phyloP scores from a whole-genome alignment of 805 yeast species.

The Zygosaccharomyces bailii region DNA sequence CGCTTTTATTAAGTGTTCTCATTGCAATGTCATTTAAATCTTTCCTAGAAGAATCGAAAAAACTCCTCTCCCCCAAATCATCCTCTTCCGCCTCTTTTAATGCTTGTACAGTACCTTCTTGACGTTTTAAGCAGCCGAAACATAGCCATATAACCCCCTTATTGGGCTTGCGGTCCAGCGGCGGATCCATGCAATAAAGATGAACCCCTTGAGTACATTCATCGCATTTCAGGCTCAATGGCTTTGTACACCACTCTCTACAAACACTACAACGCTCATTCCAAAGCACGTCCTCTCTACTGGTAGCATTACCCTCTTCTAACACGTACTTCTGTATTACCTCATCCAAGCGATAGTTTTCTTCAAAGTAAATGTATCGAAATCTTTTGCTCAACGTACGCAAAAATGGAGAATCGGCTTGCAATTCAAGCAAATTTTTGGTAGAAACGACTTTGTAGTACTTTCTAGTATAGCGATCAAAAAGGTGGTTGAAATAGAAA shows the following conservation, averaged over 20 bases:
- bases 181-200: constrained; percentile 83
- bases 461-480: constrained; percentile 79
- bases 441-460: constrained; percentile 79
- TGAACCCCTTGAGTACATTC: constrained; percentile 70
- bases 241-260: constrained; percentile 76
- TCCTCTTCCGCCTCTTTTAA: constrained; percentile 12
- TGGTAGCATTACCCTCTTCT: constrained; percentile 2
- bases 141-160: constrained; percentile 92
- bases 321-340: constrained; percentile 27
- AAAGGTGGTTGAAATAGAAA: constrained; percentile 82
- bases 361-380: constrained; percentile 72
- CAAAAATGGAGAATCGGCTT: constrained; percentile 45
- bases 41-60: constrained; percentile 11
- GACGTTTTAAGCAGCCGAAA: constrained; percentile 64
- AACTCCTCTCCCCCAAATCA: constrained; percentile 8
- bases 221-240: constrained; percentile 77
- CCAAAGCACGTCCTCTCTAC: constrained; percentile 19
- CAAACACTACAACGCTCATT: constrained; percentile 60
- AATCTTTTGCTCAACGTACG: constrained; percentile 63
- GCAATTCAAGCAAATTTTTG: constrained; percentile 51
- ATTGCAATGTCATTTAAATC: constrained; percentile 18
- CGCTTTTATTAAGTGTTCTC: constrained; percentile 14
- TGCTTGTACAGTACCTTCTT: constrained; percentile 40
- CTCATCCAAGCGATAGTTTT: constrained; percentile 30
- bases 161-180: constrained; percentile 71